Evolutionary conservation across 2,329 filamentous ascomycete genomes (phyloP).

Genomic region (Penicillium brasilianum): DNA sequence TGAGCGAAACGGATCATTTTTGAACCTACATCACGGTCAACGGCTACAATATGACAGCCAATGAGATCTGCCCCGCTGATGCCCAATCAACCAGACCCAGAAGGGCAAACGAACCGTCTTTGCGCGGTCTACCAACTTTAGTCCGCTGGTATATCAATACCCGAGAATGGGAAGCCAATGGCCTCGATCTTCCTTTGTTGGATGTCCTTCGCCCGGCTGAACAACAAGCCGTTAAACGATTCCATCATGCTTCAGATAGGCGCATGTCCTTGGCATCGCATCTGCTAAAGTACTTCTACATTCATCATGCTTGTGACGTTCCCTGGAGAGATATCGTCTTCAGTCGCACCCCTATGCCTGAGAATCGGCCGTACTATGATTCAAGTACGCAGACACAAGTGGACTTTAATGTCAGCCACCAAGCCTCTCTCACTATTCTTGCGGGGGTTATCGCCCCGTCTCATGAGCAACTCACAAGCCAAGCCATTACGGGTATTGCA

Average conservation of each 20-base stretch:
- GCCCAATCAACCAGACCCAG: slow-evolving; percentile 9
- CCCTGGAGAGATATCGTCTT: slow-evolving; percentile 64
- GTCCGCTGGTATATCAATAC: slow-evolving; percentile 53
- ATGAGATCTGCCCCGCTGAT: slow-evolving; percentile 21
- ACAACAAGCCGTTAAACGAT: slow-evolving; percentile 55
- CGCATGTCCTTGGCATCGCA: slow-evolving; percentile 66
- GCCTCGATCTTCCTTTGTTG: slow-evolving; percentile 45
- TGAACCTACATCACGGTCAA: not conserved
- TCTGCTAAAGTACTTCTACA: slow-evolving; percentile 65
- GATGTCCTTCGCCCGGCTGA: slow-evolving; percentile 52
- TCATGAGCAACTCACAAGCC: slow-evolving; percentile 7
- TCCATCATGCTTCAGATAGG: slow-evolving; percentile 60
- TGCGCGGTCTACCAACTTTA: slow-evolving; percentile 29
- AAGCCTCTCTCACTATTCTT: slow-evolving; percentile 65
- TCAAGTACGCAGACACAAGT: slow-evolving; percentile 51
- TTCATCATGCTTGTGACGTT: slow-evolving; percentile 59
- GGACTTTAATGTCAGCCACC: slow-evolving; percentile 70
- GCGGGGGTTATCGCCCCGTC: slow-evolving; percentile 53
- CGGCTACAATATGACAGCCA: slow-evolving; percentile 19
- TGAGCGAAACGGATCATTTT: too few relatives aligned
- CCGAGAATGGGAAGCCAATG: slow-evolving; percentile 38
- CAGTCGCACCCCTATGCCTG: slow-evolving; percentile 55
- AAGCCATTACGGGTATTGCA: not conserved
- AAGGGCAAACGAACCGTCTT: slow-evolving; percentile 9
- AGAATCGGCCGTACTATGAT: slow-evolving; percentile 57